Evolutionary conservation across 2,329 filamentous ascomycete species (phyloP), one percentile per base, ranked within the genome.

Genomic region (Fusarium tricinctum): DNA sequence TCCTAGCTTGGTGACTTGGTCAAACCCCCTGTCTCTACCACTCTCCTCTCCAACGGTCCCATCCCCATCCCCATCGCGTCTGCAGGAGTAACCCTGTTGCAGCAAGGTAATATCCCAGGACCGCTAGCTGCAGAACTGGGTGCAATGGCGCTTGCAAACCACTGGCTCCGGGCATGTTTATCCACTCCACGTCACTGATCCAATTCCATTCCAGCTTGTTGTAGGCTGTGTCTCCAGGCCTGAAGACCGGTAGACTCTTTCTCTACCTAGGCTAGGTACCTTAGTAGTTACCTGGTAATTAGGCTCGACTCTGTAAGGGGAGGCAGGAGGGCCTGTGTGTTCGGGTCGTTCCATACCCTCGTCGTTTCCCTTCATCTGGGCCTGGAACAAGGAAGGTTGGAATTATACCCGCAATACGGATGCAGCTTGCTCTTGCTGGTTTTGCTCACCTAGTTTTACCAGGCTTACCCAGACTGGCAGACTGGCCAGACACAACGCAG

Each of bases 11-110:
- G 30, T 35, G 38, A 17, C 50, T 54, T 13, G 33, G 33, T 35
- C 42, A 17, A 32, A 19, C 10, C 58, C 67, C 58, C 50, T 55
- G 58, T 17, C 35, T 48, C 49, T 33, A 2, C 30, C 9, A 26
- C 26, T 26, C 3, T 26, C 26, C 30, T 47, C 30, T 65, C 38
- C 54, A 70, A 70, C 59, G 58, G 63, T 68, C 54, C 67, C 67
- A 53, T 68, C 54, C 30, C 51, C 44, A 48, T 33, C 51, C 44
- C 50, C 60, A 63, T 55, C 58, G 48, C 68, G 45, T 53, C 73
- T 76, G 74, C 74, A 75, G 69, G 71, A 74, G 69, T 66, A 75
- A 66, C 74, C 73, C 68, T 72, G 73, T 51, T 71, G 72, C 72
- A 74, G 60, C 69, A 66, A 71, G 71, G 72, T 75, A 76, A 76